phyloP scores from a whole-genome alignment of 352 stramenopile species.

The Globisporangium paddicum region DNA sequence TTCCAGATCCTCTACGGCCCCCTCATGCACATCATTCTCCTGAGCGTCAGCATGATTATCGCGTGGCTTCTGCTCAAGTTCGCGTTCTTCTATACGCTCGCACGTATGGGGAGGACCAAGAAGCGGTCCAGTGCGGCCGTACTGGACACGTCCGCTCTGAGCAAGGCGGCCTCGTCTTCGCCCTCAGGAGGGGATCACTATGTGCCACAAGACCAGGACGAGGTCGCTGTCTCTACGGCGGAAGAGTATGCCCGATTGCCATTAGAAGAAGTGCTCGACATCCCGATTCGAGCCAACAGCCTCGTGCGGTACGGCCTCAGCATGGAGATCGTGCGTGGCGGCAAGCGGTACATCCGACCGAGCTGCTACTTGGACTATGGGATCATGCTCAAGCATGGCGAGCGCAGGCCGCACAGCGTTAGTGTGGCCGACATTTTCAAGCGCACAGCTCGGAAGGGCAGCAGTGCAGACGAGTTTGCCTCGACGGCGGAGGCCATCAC shows the following conservation, averaged over 20 bases:
- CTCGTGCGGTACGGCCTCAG: constrained; percentile 20
- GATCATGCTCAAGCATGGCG: constrained; percentile 26
- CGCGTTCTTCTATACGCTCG: neutral
- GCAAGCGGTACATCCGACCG: constrained; percentile 20
- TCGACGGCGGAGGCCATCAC: neutral
- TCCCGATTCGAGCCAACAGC: constrained; percentile 20
- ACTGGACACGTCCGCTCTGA: neutral
- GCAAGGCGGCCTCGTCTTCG: neutral
- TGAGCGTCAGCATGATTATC: constrained; percentile 2
- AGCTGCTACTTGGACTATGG: constrained; percentile 32
- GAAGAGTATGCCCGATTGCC: constrained; percentile 17
- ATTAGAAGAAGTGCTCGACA: constrained; percentile 18
- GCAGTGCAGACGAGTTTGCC: neutral
- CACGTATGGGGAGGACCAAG: neutral
- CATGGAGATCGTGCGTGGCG: constrained; percentile 24
- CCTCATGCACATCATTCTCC: constrained; percentile 11
- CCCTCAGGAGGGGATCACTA: neutral
- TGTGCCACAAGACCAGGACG: neutral
- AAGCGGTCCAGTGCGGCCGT: neutral
- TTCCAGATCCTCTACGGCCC: constrained; percentile 15
- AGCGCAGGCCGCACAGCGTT: constrained; percentile 4
- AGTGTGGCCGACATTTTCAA: constrained; percentile 9
- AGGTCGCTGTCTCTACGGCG: neutral
- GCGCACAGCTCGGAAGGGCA: neutral
- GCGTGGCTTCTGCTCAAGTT: constrained; percentile 2